A percentile compares a stretch with the other conserved stretches of the same genome.
These are phyloP conservation scores for Calonectria pteridis DNA, from an alignment of 2,329 filamentous ascomycete species.

Conservation along the genomic window DNA sequence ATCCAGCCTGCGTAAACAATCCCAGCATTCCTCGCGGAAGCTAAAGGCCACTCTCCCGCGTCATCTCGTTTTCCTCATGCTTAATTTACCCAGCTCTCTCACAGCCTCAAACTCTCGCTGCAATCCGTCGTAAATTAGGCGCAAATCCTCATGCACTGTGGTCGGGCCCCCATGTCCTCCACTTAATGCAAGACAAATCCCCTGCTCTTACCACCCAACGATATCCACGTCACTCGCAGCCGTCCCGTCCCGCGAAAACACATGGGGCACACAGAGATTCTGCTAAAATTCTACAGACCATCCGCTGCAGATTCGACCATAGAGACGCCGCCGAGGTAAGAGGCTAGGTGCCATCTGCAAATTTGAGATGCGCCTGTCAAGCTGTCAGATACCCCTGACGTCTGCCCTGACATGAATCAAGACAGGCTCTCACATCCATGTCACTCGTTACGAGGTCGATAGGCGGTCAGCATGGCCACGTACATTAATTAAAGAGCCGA, in stretches of 20 bases:
- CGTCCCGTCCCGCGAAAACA: slow-evolving; percentile 10
- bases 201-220: slow-evolving; percentile 9
- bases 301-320: background rate
- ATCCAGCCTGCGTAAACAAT: background rate
- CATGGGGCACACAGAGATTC: background rate
- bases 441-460: background rate
- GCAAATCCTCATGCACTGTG: slow-evolving; percentile 26
- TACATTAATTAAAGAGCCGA: background rate
- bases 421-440: background rate
- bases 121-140: slow-evolving; percentile 15
- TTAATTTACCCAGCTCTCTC: background rate
- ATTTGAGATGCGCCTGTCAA: background rate
- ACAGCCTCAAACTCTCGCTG: slow-evolving; percentile 16
- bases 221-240: slow-evolving; percentile 20
- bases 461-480: background rate
- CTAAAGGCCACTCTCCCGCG: background rate
- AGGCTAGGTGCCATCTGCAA: background rate
- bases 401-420: background rate
- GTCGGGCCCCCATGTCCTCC: slow-evolving; percentile 26
- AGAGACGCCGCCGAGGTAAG: background rate
- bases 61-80: background rate
- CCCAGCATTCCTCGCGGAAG: background rate
- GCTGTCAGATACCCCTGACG: background rate
- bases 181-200: slow-evolving; percentile 30
- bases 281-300: slow-evolving; percentile 3